Conservation (phyloP, 2,329 filamentous ascomycete genomes). For the Penicillium sclerotiorum region DNA sequence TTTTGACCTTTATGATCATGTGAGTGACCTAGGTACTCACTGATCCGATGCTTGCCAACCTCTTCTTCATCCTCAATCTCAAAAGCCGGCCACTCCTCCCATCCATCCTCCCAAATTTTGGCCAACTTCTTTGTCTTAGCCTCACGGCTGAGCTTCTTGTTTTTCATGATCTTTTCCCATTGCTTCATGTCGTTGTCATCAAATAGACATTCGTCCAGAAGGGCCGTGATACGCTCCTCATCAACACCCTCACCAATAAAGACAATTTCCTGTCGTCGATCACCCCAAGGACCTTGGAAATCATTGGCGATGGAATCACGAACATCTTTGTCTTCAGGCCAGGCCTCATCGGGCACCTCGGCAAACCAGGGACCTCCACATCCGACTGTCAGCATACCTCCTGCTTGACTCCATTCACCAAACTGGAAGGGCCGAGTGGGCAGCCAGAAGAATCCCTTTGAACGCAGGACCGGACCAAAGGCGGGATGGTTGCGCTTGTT, state of each 20-base stretch:
- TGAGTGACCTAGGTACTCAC: constrained; percentile 29
- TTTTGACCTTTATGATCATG: constrained; percentile 21
- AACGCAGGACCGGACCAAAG: constrained; percentile 44
- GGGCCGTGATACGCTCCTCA: constrained; percentile 50
- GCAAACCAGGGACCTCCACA: constrained; percentile 59
- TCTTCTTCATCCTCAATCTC: constrained; percentile 40
- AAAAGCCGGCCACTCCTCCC: constrained; percentile 58
- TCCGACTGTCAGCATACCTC: constrained; percentile 47
- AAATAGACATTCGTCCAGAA: constrained; percentile 64
- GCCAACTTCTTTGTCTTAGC: constrained; percentile 52
- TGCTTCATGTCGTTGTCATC: constrained; percentile 60
- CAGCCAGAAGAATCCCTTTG: constrained; percentile 51
- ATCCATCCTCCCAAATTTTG: constrained; percentile 61
- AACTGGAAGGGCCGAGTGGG: constrained; percentile 45
- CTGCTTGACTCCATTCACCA: constrained; percentile 51
- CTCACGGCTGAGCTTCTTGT: constrained; percentile 37
- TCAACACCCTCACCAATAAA: constrained; percentile 72
- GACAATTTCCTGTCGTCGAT: constrained; percentile 71
- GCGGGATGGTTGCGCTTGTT: constrained; percentile 44
- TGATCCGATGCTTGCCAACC: constrained; percentile 32
- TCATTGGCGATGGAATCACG: constrained; percentile 53
- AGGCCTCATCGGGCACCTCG: constrained; percentile 56
- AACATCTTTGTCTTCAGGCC: constrained; percentile 54
- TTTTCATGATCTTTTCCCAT: constrained; percentile 58
- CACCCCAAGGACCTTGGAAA: constrained; percentile 62